phyloP scores from a whole-genome alignment of 495 filamentous ascomycete genomes.

The Lasiosphaeris hirsuta region DNA sequence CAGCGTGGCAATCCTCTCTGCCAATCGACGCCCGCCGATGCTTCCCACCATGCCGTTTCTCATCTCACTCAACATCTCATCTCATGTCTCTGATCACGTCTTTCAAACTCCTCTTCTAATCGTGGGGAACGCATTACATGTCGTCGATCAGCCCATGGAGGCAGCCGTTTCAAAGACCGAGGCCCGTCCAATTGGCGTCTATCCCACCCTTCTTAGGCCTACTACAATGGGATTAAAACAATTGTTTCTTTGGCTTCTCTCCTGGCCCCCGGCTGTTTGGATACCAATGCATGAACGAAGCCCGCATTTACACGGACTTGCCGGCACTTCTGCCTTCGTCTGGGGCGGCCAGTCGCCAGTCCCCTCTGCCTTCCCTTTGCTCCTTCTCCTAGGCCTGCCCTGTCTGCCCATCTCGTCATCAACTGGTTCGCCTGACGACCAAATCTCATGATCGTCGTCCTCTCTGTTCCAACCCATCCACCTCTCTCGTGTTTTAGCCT shows the following conservation, averaged over 20 bases:
- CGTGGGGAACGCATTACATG: not conserved
- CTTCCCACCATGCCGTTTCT: not conserved
- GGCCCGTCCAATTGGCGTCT: not conserved
- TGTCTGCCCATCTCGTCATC: not conserved
- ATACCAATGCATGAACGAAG: slow-evolving; percentile 10
- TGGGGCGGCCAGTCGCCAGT: not conserved
- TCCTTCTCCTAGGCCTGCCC: not conserved
- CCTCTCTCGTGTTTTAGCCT: slow-evolving; percentile 12
- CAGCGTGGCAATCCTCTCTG: not conserved
- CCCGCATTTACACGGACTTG: slow-evolving; percentile 22
- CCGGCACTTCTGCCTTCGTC: slow-evolving; percentile 14
- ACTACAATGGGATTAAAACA: not conserved
- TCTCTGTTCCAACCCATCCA: slow-evolving; percentile 3
- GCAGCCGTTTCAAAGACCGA: slow-evolving; percentile 12
- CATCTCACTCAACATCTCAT: not conserved
- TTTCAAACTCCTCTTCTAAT: too few relatives aligned
- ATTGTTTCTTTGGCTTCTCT: slow-evolving; percentile 1
- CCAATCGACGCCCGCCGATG: not conserved
- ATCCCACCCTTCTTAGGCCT: not conserved
- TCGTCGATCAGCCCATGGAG: slow-evolving; percentile 3
- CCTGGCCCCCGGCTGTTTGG: not conserved
- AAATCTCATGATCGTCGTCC: slow-evolving; percentile 7
- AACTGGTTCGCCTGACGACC: slow-evolving; percentile 1
- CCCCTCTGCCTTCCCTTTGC: not conserved
- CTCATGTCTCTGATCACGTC: too few relatives aligned